Percentiles rank a stretch among this genome's conserved stretches.
Conservation (phyloP, 257 asterid genomes). For the Perilla frutescens region DNA sequence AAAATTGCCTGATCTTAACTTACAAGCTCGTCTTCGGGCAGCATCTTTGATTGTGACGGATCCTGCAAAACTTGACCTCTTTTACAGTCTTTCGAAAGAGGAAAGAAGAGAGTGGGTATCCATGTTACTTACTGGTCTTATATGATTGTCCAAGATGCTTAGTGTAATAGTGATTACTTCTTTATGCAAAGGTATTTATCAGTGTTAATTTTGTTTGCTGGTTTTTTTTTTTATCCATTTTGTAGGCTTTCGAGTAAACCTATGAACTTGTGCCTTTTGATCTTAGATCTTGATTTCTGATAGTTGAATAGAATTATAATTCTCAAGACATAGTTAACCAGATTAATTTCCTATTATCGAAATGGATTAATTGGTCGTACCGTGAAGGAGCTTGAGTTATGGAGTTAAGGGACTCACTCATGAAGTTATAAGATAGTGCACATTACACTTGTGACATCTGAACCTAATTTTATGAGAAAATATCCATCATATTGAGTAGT, state of each 20-base stretch:
- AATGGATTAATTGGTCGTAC: neutral
- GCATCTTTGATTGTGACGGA: conserved; percentile 34
- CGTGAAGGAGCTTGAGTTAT: too few species aligned
- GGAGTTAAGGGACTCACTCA: neutral
- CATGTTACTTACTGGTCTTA: conserved; percentile 37
- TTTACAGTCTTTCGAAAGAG: conserved; percentile 36
- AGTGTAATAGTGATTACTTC: neutral
- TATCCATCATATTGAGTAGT: too few species aligned
- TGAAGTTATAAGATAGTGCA: too few species aligned
- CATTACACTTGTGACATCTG: too few species aligned
- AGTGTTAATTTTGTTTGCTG: neutral
- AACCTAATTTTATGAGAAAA: too few species aligned
- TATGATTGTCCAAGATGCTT: conserved; percentile 19
- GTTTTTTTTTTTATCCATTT: neutral
- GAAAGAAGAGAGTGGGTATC: conserved; percentile 38
- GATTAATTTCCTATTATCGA: neutral
- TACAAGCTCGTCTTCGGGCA: conserved; percentile 36
- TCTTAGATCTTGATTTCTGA: neutral
- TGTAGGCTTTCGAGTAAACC: neutral
- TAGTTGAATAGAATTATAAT: neutral
- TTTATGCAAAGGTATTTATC: neutral
- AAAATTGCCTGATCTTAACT: conserved; percentile 35
- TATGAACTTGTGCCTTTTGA: neutral
- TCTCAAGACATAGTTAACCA: neutral
- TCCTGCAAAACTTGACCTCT: conserved; percentile 39